Percentiles rank a stretch among this genome's conserved stretches.
Evolutionary conservation across 2,329 filamentous ascomycete genomes (phyloP).

Genomic region (Cladosporium halotolerans): DNA sequence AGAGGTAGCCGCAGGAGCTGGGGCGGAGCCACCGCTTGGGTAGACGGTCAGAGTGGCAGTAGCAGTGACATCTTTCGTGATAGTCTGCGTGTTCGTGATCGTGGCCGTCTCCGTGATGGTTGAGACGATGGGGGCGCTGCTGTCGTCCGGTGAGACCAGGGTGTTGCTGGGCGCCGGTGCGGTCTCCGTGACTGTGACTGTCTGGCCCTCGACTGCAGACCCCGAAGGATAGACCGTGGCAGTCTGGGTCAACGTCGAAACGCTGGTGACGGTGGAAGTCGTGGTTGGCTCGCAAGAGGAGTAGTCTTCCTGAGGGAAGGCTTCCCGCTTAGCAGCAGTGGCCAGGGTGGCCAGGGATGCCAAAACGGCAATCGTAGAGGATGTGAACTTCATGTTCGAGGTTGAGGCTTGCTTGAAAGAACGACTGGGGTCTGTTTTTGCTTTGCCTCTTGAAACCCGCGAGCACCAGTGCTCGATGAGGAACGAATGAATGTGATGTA

Average conservation of each 20-base stretch:
- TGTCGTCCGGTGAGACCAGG: background rate
- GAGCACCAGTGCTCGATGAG: slow-evolving; percentile 22
- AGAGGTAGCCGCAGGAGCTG: slow-evolving; percentile 4
- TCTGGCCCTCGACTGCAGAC: background rate
- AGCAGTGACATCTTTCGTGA: slow-evolving; percentile 2
- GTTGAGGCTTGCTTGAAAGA: background rate
- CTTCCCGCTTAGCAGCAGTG: slow-evolving; percentile 38
- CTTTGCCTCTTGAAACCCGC: slow-evolving; percentile 13
- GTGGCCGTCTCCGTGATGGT: slow-evolving; percentile 16
- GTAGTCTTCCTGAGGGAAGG: slow-evolving; percentile 10
- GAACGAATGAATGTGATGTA: slow-evolving; percentile 13
- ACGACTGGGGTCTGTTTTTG: background rate
- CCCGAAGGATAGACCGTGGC: slow-evolving; percentile 1
- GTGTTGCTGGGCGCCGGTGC: background rate
- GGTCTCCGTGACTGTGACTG: slow-evolving; percentile 16
- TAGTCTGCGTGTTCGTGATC: slow-evolving; percentile 12
- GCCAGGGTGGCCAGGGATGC: slow-evolving; percentile 42
- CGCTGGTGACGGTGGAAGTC: slow-evolving; percentile 9
- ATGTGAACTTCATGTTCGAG: slow-evolving; percentile 29
- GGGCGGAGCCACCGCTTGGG: background rate
- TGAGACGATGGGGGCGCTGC: background rate
- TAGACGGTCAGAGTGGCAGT: slow-evolving; percentile 1
- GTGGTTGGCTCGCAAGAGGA: slow-evolving; percentile 7
- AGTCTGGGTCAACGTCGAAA: slow-evolving; percentile 3
- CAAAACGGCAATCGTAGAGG: slow-evolving; percentile 36